Evolutionary conservation across 2,329 filamentous ascomycete species (phyloP).

Genomic region (Arthrobotrys musiformis): DNA sequence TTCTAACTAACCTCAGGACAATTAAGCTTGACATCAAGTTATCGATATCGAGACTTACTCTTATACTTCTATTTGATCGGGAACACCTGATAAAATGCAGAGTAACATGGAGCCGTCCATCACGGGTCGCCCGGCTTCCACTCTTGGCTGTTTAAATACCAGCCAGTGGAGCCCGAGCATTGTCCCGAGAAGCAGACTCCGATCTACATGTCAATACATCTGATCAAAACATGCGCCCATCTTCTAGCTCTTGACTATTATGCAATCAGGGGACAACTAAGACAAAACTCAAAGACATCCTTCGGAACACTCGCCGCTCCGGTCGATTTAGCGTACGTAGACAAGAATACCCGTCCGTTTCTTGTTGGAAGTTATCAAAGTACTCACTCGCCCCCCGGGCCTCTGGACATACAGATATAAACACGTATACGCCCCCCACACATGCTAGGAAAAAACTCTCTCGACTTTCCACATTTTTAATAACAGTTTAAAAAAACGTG

Average conservation of each 20-base stretch:
- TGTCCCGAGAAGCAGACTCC: slow-evolving; percentile 34
- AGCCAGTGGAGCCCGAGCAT: slow-evolving; percentile 29
- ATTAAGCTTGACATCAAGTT: no score
- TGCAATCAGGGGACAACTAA: neutral
- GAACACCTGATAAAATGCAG: neutral
- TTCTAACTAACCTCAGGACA: neutral
- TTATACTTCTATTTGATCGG: no score
- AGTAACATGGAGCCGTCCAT: neutral
- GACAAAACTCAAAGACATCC: slow-evolving; percentile 8
- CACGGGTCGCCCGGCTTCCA: neutral
- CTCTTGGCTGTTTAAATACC: neutral
- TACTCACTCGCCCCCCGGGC: neutral
- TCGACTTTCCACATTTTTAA: neutral
- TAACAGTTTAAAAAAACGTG: slow-evolving; percentile 1
- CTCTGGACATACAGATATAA: neutral
- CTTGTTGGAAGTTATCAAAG: no score
- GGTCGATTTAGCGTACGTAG: neutral
- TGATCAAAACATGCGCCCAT: slow-evolving; percentile 28
- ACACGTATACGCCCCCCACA: neutral
- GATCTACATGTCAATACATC: slow-evolving; percentile 29
- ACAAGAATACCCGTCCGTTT: neutral
- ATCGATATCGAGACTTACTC: neutral
- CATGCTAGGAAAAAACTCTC: neutral
- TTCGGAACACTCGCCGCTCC: neutral
- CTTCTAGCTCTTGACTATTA: no score